phyloP scores from a whole-genome alignment of 1,284 basidiomycete species.

The Ganoderma resinaceum region DNA sequence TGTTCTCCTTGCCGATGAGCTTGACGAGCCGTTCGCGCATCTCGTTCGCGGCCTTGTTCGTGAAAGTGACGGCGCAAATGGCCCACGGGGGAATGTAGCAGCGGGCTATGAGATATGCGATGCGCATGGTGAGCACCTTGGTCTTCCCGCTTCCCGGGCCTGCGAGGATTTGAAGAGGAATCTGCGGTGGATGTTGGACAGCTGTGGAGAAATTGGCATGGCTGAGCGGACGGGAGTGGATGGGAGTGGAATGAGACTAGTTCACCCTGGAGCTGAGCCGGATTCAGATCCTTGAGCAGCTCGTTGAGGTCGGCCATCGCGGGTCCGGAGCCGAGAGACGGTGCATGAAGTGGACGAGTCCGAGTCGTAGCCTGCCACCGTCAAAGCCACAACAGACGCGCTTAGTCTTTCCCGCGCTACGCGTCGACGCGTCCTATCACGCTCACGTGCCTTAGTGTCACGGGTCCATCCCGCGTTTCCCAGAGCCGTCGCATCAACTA shows the following conservation, averaged over 20 bases:
- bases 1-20: slow-evolving; percentile 73
- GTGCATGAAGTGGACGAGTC: background rate
- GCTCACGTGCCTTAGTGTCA: slow-evolving; percentile 25
- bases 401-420: slow-evolving; percentile 5
- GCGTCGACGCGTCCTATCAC: slow-evolving; percentile 28
- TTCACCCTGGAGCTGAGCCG: slow-evolving; percentile 29
- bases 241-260: background rate
- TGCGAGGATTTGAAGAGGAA: slow-evolving; percentile 83
- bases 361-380: slow-evolving; percentile 12
- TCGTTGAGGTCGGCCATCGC: slow-evolving; percentile 24
- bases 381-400: slow-evolving; percentile 14
- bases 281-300: slow-evolving; percentile 30
- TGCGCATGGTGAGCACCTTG: slow-evolving; percentile 75
- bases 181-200: slow-evolving; percentile 65
- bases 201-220: slow-evolving; percentile 51
- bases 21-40: slow-evolving; percentile 80
- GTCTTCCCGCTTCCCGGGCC: slow-evolving; percentile 86
- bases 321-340: background rate
- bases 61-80: slow-evolving; percentile 86
- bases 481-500: no score
- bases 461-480: no score
- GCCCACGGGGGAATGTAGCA: slow-evolving; percentile 62
- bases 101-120: slow-evolving; percentile 76
- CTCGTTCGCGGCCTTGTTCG: slow-evolving; percentile 91
- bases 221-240: background rate